Conservation (phyloP, 306 rosid species). For the Clitoria ternatea region DNA sequence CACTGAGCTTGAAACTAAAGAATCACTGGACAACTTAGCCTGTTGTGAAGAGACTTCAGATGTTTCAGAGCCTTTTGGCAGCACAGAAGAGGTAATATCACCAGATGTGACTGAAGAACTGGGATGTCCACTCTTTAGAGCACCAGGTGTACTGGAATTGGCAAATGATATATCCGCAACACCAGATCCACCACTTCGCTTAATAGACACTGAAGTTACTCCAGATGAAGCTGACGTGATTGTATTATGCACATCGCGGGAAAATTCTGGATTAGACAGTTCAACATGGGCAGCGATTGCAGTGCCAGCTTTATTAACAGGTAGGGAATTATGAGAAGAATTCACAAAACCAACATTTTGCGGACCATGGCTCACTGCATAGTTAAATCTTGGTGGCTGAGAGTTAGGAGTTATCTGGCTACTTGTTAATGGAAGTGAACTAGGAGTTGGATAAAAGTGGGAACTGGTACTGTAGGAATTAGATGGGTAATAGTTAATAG, state of each 20-base stretch:
- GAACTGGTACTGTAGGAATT: slow-evolving; percentile 41
- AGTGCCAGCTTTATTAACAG: slow-evolving; percentile 47
- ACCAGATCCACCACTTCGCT: slow-evolving; percentile 40
- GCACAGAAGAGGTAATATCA: slow-evolving; percentile 32
- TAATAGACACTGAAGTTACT: slow-evolving; percentile 45
- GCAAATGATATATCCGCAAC: slow-evolving; percentile 29
- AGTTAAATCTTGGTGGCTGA: slow-evolving; percentile 57
- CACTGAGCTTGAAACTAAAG: slow-evolving; percentile 23
- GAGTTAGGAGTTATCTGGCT: slow-evolving; percentile 59
- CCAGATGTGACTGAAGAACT: slow-evolving; percentile 34
- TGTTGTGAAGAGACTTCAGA: slow-evolving; percentile 29
- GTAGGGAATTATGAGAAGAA: slow-evolving; percentile 40
- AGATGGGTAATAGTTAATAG: slow-evolving; percentile 40
- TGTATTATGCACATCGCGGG: slow-evolving; percentile 42
- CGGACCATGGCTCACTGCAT: slow-evolving; percentile 52
- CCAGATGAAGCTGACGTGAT: slow-evolving; percentile 36
- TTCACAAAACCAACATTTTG: slow-evolving; percentile 44
- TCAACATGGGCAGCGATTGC: slow-evolving; percentile 39
- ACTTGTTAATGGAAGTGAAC: slow-evolving; percentile 56
- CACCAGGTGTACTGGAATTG: slow-evolving; percentile 36
- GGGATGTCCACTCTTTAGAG: slow-evolving; percentile 46
- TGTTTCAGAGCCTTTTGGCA: slow-evolving; percentile 37
- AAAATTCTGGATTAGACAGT: slow-evolving; percentile 40
- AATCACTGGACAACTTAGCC: slow-evolving; percentile 35
- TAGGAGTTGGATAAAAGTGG: slow-evolving; percentile 35